phyloP scores from a whole-genome alignment of 768 basidiomycete species.

The Rhizopogon rudus region DNA sequence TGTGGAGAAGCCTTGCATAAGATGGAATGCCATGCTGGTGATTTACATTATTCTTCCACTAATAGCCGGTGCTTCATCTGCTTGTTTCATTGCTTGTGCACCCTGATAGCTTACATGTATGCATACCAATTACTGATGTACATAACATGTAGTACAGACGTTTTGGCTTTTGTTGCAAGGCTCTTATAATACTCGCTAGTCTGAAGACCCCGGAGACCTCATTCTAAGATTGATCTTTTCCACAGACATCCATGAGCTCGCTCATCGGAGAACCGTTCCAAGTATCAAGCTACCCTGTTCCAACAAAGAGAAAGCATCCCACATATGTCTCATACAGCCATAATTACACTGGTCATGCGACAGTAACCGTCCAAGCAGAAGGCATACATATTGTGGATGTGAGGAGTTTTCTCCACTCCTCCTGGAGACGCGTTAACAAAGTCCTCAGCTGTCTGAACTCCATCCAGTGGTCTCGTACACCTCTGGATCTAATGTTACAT shows the following conservation, averaged over 20 bases:
- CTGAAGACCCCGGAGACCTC: constrained; percentile 10
- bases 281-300: constrained; percentile 17
- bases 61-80: constrained; percentile 26
- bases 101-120: constrained; percentile 28
- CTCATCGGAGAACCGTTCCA: constrained; percentile 26
- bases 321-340: constrained; percentile 15
- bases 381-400: constrained; percentile 77
- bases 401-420: constrained; percentile 25
- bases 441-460: constrained; percentile 50
- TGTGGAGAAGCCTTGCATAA: constrained; percentile 78
- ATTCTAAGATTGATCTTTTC: constrained; percentile 4
- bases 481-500: constrained; percentile 58
- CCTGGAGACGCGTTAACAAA: background rate
- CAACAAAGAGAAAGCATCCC: constrained; percentile 7
- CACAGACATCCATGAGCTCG: constrained; percentile 21
- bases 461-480: constrained; percentile 68
- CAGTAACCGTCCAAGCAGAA: constrained; percentile 66
- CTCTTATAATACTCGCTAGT: background rate
- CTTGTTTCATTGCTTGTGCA: constrained; percentile 17
- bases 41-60: constrained; percentile 27
- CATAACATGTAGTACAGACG: background rate
- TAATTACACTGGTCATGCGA: constrained; percentile 50
- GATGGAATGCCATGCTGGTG: constrained; percentile 7
- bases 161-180: constrained; percentile 13
- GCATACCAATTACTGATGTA: constrained; percentile 20